Percentiles rank a stretch among this genome's conserved stretches.
These are phyloP conservation scores for Lodderomyces theae DNA, from an alignment of 1,139 yeast genomes.

Conservation along the genomic window DNA sequence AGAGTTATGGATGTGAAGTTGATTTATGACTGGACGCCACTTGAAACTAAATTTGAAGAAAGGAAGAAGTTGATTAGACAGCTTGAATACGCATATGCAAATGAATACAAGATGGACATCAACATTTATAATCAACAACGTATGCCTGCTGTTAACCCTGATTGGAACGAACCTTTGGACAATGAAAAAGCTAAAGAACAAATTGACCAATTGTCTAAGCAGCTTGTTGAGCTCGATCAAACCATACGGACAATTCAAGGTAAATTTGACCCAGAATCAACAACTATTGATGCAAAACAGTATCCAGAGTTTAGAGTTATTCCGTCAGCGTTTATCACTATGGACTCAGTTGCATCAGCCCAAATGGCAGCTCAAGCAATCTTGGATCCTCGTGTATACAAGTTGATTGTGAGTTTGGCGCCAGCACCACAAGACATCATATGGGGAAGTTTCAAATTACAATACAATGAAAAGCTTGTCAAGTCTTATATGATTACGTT, in stretches of 20 bases:
- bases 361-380: conserved; percentile 87
- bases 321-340: conserved; percentile 74
- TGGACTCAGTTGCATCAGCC: conserved; percentile 82
- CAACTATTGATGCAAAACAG: conserved; percentile 26
- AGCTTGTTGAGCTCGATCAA: conserved; percentile 26
- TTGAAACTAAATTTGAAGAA: conserved; percentile 39
- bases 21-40: conserved; percentile 53
- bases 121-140: conserved; percentile 33
- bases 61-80: conserved; percentile 32
- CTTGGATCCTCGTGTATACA: conserved; percentile 72
- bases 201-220: conserved; percentile 20
- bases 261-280: conserved; percentile 25
- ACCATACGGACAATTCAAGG: conserved; percentile 30
- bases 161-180: conserved; percentile 13
- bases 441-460: conserved; percentile 69
- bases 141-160: conserved; percentile 30
- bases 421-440: conserved; percentile 81
- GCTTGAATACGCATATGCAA: conserved; percentile 48
- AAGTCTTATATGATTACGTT: conserved; percentile 62
- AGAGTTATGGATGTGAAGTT: conserved; percentile 53
- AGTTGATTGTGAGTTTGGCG: conserved; percentile 65
- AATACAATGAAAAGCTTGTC: conserved; percentile 51
- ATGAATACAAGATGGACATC: conserved; percentile 43
- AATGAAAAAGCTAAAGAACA: conserved; percentile 10
- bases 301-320: conserved; percentile 38